Evolutionary conservation across 805 yeast genomes (phyloP).

Genomic region (Pichia cephalocereana): DNA sequence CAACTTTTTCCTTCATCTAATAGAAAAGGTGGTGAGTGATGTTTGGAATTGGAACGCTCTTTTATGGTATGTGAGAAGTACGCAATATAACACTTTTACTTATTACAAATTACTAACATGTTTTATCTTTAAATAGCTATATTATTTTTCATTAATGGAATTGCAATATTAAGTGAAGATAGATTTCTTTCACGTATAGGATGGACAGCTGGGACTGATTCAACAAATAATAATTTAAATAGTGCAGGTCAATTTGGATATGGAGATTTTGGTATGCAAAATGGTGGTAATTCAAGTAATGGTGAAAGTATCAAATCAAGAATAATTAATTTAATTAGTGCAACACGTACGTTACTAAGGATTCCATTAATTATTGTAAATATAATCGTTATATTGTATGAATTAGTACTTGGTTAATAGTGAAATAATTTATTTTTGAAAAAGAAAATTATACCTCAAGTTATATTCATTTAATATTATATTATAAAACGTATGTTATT

Average conservation of each 20-base stretch:
- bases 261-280: conserved; percentile 4
- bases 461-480: neutral
- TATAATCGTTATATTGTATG: conserved; percentile 42
- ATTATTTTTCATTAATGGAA: conserved; percentile 43
- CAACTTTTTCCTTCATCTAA: too few species aligned
- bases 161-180: conserved; percentile 54
- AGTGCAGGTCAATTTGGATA: conserved; percentile 3
- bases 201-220: conserved; percentile 31
- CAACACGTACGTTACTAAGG: conserved; percentile 49
- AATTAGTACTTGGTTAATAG: conserved; percentile 38
- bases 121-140: conserved; percentile 23
- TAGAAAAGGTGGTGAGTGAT: conserved; percentile 9
- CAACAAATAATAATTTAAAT: conserved; percentile 10
- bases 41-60: conserved; percentile 49
- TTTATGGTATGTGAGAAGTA: conserved; percentile 30
- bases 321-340: conserved; percentile 44
- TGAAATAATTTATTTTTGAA: neutral
- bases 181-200: conserved; percentile 43
- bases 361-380: conserved; percentile 48
- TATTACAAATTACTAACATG: neutral
- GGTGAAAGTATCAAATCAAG: conserved; percentile 32
- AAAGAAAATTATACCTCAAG: neutral
- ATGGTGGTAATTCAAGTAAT: conserved; percentile 14
- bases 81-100: too few species aligned
- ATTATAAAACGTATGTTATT: too few species aligned